Conservation (phyloP, 164 flowering plant species). For the Vitis cinerea region DNA sequence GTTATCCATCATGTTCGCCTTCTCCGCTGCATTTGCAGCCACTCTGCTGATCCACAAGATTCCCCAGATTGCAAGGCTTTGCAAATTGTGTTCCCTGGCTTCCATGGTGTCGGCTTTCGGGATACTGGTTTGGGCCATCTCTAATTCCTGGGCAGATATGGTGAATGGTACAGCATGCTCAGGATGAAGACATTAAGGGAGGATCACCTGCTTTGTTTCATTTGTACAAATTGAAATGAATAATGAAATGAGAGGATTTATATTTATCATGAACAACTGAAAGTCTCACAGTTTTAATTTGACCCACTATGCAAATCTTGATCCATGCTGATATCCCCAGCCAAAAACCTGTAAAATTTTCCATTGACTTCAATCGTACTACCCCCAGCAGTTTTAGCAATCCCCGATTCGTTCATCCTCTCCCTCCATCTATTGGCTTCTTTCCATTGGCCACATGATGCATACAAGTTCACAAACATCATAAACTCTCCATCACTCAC, state of each 20-base stretch:
- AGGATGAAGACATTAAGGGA: too few relatives aligned
- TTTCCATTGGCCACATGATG: constrained; percentile 33
- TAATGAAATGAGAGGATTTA: too few relatives aligned
- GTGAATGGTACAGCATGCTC: not conserved
- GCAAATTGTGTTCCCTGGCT: not conserved
- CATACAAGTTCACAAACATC: constrained; percentile 45
- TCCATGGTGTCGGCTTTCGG: not conserved
- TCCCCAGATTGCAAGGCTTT: not conserved
- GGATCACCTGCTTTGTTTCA: too few relatives aligned
- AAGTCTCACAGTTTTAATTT: too few relatives aligned
- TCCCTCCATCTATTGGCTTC: constrained; percentile 41
- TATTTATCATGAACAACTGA: too few relatives aligned
- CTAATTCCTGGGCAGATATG: not conserved
- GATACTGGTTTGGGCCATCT: not conserved
- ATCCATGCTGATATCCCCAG: constrained; percentile 22
- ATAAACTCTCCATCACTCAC: constrained; percentile 47
- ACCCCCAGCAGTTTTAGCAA: constrained; percentile 40
- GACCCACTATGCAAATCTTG: too few relatives aligned
- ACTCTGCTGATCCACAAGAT: not conserved
- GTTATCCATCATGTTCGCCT: constrained; percentile 2
- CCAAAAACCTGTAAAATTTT: constrained; percentile 27
- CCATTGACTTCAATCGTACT: constrained; percentile 36
- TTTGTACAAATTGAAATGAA: too few relatives aligned
- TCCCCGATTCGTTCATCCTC: constrained; percentile 40
- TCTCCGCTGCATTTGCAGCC: not conserved